Evolutionary conservation across 108 stramenopile species (phyloP).

Genomic region (Epithemia pelagica): DNA sequence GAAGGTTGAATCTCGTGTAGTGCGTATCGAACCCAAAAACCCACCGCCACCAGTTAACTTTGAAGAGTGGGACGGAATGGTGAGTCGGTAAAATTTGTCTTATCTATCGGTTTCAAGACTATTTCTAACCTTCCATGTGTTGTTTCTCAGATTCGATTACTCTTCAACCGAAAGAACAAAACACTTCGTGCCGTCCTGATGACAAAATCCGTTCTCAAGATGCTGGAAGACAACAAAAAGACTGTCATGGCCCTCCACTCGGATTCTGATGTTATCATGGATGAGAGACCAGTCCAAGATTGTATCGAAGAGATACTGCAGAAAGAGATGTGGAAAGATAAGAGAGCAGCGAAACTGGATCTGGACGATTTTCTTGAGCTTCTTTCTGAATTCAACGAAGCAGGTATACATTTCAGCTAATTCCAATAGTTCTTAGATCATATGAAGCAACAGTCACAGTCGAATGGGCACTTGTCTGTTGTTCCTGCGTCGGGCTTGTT

Average conservation of each 20-base stretch:
- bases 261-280: constrained; percentile 11
- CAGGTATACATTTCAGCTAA: constrained; percentile 88
- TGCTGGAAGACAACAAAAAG: constrained; percentile 87
- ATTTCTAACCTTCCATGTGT: neutral
- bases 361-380: constrained; percentile 94
- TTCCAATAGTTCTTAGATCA: constrained; percentile 22
- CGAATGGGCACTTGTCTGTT: constrained; percentile 77
- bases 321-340: constrained; percentile 68
- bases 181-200: constrained; percentile 73
- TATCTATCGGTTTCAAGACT: constrained; percentile 1
- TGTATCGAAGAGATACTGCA: constrained; percentile 81
- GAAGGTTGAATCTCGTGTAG: constrained; percentile 77
- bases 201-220: constrained; percentile 74
- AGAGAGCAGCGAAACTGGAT: constrained; percentile 90
- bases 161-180: constrained; percentile 92
- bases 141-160: constrained; percentile 49
- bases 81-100: constrained; percentile 45
- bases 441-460: constrained; percentile 87
- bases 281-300: constrained; percentile 38
- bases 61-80: constrained; percentile 99
- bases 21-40: constrained; percentile 90
- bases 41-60: constrained; percentile 98
- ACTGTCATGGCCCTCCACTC: constrained; percentile 38
- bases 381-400: constrained; percentile 83
- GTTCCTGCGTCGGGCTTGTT: constrained; percentile 68